Conservation (phyloP, 441 rosid species). For the Jatropha podagrica region DNA sequence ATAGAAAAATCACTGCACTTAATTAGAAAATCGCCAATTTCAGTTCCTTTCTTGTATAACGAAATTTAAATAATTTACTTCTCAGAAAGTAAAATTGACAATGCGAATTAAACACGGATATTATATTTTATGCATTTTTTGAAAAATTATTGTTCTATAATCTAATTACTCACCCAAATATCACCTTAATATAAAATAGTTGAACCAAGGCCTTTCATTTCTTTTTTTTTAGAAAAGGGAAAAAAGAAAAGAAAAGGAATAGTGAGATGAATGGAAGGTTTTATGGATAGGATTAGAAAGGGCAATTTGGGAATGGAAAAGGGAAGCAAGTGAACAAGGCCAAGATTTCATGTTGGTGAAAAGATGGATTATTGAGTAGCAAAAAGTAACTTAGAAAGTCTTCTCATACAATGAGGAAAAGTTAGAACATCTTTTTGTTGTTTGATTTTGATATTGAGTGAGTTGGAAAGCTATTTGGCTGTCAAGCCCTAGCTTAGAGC, state of each 20-base stretch:
- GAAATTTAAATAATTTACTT: too few relatives aligned
- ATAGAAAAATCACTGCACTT: too few relatives aligned
- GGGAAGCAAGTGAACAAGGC: constrained; percentile 16
- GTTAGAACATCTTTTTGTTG: constrained; percentile 2
- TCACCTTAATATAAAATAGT: too few relatives aligned
- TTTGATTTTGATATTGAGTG: constrained; percentile 18
- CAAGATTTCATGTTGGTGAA: constrained; percentile 40
- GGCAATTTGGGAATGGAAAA: constrained; percentile 16
- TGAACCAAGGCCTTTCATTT: too few relatives aligned
- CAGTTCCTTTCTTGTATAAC: too few relatives aligned
- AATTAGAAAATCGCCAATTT: too few relatives aligned
- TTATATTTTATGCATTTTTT: too few relatives aligned
- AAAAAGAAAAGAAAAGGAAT: neutral
- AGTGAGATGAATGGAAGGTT: neutral
- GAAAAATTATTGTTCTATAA: too few relatives aligned
- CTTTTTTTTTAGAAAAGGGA: too few relatives aligned
- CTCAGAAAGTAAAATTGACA: too few relatives aligned
- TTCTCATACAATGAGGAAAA: constrained; percentile 24
- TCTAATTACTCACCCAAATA: too few relatives aligned
- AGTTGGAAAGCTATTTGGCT: constrained; percentile 34
- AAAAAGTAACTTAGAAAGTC: constrained; percentile 29
- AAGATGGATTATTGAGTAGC: constrained; percentile 25
- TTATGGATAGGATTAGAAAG: constrained; percentile 31
- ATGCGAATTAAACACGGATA: too few relatives aligned
- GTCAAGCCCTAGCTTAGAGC: constrained; percentile 7